Percentiles rank a stretch among this genome's conserved stretches.
phyloP scores from a whole-genome alignment of 139 green algal species.

The Ulvella scutata region DNA sequence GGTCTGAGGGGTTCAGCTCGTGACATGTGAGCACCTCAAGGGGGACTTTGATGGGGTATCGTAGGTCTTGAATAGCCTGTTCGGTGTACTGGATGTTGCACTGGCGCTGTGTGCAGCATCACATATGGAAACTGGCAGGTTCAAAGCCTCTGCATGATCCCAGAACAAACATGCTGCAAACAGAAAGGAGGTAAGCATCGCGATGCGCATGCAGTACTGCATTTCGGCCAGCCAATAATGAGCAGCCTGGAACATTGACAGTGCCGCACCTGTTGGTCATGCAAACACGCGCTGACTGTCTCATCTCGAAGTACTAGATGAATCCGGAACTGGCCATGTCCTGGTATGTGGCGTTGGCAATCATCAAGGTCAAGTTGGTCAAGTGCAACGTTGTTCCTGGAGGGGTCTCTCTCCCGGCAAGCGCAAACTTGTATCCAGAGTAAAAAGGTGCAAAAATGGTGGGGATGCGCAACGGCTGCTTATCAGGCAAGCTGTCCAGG shows the following conservation, averaged over 20 bases:
- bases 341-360: not conserved
- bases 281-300: not conserved
- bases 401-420: not conserved
- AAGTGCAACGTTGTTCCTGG: not conserved
- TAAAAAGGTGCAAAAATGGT: not conserved
- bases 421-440: not conserved
- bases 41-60: not conserved
- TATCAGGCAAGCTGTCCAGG: not conserved
- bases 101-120: not conserved
- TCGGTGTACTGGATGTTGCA: no score
- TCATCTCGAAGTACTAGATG: not conserved
- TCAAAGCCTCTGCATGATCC: not conserved
- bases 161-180: not conserved
- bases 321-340: not conserved
- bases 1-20: not conserved
- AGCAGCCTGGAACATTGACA: no score
- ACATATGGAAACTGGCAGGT: not conserved
- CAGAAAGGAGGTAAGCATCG: no score
- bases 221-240: no score
- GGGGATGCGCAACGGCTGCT: not conserved
- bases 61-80: not conserved
- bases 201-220: no score
- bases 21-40: not conserved
- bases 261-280: not conserved
- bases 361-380: not conserved